A percentile compares a stretch with the other conserved stretches of the same genome.
Conservation (phyloP, 371 early-diverging fungal species). For the Rhizopus microsporus region DNA sequence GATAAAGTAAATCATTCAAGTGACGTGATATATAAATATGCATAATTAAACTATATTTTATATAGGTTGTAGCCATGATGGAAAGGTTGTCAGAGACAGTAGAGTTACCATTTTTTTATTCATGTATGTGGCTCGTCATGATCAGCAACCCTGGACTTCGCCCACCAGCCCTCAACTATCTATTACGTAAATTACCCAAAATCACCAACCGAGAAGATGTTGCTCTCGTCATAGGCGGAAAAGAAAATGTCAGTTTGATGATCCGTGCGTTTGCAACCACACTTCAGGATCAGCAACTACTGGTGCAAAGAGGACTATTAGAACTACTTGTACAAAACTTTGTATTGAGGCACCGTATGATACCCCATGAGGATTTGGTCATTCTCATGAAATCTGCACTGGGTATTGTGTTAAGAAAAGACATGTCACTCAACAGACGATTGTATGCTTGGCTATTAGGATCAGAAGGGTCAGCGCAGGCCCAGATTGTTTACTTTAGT, state of each 20-base stretch:
- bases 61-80: slow-evolving; percentile 67
- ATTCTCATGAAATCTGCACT: slow-evolving; percentile 72
- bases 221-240: slow-evolving; percentile 63
- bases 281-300: slow-evolving; percentile 68
- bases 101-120: slow-evolving; percentile 75
- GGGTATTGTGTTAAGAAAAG: slow-evolving; percentile 82
- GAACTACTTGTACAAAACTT: slow-evolving; percentile 84
- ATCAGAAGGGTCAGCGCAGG: slow-evolving; percentile 30
- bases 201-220: slow-evolving; percentile 69
- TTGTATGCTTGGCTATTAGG: slow-evolving; percentile 89
- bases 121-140: slow-evolving; percentile 79
- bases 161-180: slow-evolving; percentile 75
- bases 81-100: slow-evolving; percentile 69
- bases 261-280: slow-evolving; percentile 77
- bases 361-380: slow-evolving; percentile 63
- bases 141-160: slow-evolving; percentile 72
- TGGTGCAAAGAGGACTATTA: slow-evolving; percentile 85
- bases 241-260: slow-evolving; percentile 70
- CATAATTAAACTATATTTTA: slow-evolving; percentile 1
- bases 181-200: slow-evolving; percentile 74
- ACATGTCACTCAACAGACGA: slow-evolving; percentile 93
- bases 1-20: slow-evolving; percentile 46
- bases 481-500: slow-evolving; percentile 39
- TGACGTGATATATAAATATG: not conserved
- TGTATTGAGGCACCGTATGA: slow-evolving; percentile 67